Conservation (phyloP, 805 yeast genomes). For the Kuraishia piskuri region DNA sequence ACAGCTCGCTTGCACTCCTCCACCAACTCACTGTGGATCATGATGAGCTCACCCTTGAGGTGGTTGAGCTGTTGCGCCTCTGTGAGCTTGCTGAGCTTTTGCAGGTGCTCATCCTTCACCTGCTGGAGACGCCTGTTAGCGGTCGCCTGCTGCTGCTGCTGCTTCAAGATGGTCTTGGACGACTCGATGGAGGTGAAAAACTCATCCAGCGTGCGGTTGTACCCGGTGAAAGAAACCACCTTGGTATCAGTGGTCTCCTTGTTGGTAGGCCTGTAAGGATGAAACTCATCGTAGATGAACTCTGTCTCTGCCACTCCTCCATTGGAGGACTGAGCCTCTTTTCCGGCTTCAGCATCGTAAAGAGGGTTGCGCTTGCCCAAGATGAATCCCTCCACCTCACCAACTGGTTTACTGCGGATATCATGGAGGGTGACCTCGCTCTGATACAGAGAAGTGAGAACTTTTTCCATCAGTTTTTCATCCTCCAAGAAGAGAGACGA, state of each 20-base stretch:
- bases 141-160: constrained; percentile 68
- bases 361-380: constrained; percentile 51
- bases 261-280: constrained; percentile 39
- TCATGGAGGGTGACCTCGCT: constrained; percentile 35
- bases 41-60: constrained; percentile 65
- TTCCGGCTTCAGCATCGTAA: constrained; percentile 27
- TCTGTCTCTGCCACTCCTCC: constrained; percentile 16
- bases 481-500: constrained; percentile 23
- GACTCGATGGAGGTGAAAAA: constrained; percentile 84
- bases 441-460: constrained; percentile 34
- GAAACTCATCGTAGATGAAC: constrained; percentile 44
- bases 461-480: constrained; percentile 15
- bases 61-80: constrained; percentile 56
- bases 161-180: constrained; percentile 61
- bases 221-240: constrained; percentile 46
- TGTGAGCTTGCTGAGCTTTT: constrained; percentile 57
- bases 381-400: constrained; percentile 48
- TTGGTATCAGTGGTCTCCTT: constrained; percentile 20
- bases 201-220: constrained; percentile 72
- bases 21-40: constrained; percentile 58
- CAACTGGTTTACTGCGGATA: constrained; percentile 24
- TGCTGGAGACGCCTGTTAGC: constrained; percentile 68
- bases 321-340: constrained; percentile 7
- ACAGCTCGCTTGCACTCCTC: constrained; percentile 66
- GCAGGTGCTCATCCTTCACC: constrained; percentile 66